Evolutionary conservation across 495 filamentous ascomycete genomes (phyloP).

Genomic region (Neurospora sublineolata): DNA sequence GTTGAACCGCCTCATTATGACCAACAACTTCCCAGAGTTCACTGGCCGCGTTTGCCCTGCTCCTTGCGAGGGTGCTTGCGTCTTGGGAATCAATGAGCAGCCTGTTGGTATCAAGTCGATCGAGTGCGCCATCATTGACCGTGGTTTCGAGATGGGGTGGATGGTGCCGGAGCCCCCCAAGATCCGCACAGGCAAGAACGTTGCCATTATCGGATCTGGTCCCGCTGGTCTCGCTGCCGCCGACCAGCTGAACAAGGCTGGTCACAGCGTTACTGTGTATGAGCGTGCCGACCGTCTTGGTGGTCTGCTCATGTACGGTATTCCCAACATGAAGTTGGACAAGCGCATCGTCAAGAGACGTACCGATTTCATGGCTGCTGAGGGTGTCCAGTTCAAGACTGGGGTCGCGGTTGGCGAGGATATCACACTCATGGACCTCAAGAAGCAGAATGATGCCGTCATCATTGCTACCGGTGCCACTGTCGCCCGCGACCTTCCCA

Average conservation of each 20-base stretch:
- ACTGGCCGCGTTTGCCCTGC: conserved; percentile 97
- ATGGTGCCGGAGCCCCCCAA: conserved; percentile 79
- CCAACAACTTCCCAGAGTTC: conserved; percentile 99
- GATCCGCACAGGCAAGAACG: conserved; percentile 76
- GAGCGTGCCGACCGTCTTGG: conserved; percentile 90
- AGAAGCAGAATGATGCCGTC: conserved; percentile 69
- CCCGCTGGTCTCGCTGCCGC: conserved; percentile 86
- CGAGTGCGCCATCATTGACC: conserved; percentile 98
- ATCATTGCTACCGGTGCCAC: conserved; percentile 96
- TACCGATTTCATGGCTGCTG: conserved; percentile 89
- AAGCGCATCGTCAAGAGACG: conserved; percentile 95
- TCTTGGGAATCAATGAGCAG: conserved; percentile 96
- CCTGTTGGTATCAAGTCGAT: conserved; percentile 98
- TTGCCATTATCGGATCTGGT: conserved; percentile 91
- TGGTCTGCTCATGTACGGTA: conserved; percentile 96
- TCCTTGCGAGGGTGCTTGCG: conserved; percentile 95
- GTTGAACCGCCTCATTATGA: conserved; percentile 90
- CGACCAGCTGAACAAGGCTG: conserved; percentile 91
- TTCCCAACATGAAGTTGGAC: conserved; percentile 99
- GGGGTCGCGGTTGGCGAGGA: conserved; percentile 72
- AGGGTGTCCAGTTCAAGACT: conserved; percentile 78
- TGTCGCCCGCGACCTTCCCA: conserved; percentile 90
- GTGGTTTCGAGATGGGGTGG: conserved; percentile 99
- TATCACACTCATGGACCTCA: conserved; percentile 63
- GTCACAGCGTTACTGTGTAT: conserved; percentile 86